Evolutionary conservation across 2,329 filamentous ascomycete species (phyloP).

Genomic region (Daldinia sp.): DNA sequence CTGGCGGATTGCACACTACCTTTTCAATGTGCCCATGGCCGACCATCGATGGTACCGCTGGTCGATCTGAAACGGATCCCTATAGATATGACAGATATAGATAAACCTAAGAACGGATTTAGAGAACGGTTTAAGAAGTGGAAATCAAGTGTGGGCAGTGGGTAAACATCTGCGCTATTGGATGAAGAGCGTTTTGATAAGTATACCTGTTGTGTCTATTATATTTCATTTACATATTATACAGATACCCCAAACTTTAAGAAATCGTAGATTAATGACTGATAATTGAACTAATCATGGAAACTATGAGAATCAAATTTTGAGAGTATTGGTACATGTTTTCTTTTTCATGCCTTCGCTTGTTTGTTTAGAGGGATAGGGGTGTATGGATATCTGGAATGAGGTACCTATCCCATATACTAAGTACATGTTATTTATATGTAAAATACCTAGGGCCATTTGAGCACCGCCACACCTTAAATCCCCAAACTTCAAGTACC

Average conservation of each 20-base stretch:
- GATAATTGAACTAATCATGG: background rate
- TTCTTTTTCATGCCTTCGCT: no score
- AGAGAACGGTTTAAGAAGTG: constrained; percentile 46
- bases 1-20: constrained; percentile 77
- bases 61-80: constrained; percentile 60
- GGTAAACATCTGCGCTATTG: background rate
- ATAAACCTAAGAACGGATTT: constrained; percentile 37
- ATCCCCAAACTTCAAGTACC: background rate
- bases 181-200: background rate
- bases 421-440: no score
- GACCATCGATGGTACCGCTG: constrained; percentile 74
- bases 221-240: background rate
- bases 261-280: background rate
- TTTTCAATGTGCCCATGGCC: constrained; percentile 86
- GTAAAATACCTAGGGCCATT: background rate
- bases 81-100: constrained; percentile 12
- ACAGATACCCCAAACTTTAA: background rate
- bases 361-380: no score
- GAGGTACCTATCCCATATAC: background rate
- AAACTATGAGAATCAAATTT: background rate
- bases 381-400: no score
- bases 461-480: background rate
- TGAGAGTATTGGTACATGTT: no score
- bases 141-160: constrained; percentile 31
- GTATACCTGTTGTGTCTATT: background rate